Evolutionary conservation across 768 basidiomycete species (phyloP).

Genomic region (Dentipellis fragilis): DNA sequence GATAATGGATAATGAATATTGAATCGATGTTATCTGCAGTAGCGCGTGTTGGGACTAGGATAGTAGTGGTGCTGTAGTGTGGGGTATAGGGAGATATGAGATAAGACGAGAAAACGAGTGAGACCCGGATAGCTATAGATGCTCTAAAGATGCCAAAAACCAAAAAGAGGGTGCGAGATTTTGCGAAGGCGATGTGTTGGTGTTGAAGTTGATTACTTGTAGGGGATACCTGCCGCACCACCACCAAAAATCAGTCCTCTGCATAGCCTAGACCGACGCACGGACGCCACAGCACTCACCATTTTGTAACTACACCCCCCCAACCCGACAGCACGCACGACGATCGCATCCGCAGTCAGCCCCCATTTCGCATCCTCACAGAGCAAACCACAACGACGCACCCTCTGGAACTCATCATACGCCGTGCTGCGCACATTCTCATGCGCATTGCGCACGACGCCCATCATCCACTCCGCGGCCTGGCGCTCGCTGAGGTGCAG

Average conservation of each 20-base stretch:
- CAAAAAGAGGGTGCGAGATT: too few relatives aligned
- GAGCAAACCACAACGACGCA: conserved; percentile 25
- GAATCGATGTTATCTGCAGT: too few relatives aligned
- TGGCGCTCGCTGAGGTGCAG: conserved; percentile 75
- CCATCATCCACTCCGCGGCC: conserved; percentile 91
- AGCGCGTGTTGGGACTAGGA: too few relatives aligned
- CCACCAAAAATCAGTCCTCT: not conserved
- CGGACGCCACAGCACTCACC: conserved; percentile 21
- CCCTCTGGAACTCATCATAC: conserved; percentile 93
- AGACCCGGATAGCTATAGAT: too few relatives aligned
- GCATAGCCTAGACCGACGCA: not conserved
- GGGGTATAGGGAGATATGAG: too few relatives aligned
- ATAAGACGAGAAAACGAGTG: too few relatives aligned
- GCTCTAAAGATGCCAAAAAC: too few relatives aligned
- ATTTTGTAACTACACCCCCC: conserved; percentile 32
- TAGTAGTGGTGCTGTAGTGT: too few relatives aligned
- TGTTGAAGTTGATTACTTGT: conserved; percentile 1
- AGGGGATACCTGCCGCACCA: conserved; percentile 9
- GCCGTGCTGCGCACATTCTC: conserved; percentile 90
- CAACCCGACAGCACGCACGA: not conserved
- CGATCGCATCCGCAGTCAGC: conserved; percentile 5
- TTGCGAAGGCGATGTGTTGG: too few relatives aligned
- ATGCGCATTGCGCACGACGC: conserved; percentile 82
- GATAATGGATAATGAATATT: too few relatives aligned
- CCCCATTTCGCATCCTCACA: not conserved